Conservation (phyloP, 1,139 yeast genomes). For the Arxiozyma slooffiae region DNA sequence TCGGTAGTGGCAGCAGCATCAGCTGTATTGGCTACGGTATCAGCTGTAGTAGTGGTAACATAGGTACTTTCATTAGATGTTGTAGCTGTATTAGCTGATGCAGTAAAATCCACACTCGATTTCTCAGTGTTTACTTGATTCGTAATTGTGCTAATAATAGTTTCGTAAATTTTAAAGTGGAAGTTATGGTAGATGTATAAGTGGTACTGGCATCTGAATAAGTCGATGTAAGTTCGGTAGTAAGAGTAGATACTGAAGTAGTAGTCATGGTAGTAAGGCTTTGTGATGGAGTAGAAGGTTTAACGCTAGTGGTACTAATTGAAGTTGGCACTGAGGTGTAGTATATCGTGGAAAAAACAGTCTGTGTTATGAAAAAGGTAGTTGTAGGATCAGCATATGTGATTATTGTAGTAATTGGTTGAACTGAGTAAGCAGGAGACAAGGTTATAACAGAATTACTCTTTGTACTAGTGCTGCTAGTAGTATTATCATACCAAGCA, state of each 20-base stretch:
- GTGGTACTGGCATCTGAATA: constrained; percentile 1
- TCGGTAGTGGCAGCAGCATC: neutral
- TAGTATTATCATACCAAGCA: constrained; percentile 13
- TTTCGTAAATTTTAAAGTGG: constrained; percentile 13
- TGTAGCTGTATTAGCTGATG: no score
- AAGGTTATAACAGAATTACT: constrained; percentile 15
- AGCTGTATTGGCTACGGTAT: neutral
- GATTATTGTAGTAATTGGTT: constrained; percentile 11
- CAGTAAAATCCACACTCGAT: neutral
- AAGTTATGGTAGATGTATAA: constrained; percentile 11
- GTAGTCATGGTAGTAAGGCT: constrained; percentile 1
- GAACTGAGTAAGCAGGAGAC: constrained; percentile 14
- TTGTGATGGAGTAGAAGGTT: neutral
- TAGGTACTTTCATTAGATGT: no score
- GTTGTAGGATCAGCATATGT: constrained; percentile 16
- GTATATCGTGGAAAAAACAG: constrained; percentile 16
- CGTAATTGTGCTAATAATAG: constrained; percentile 8
- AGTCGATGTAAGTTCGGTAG: neutral
- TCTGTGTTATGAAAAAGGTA: constrained; percentile 17
- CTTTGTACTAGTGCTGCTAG: constrained; percentile 1
- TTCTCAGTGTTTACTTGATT: neutral
- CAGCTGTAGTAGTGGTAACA: no score
- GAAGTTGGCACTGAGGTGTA: neutral
- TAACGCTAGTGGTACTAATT: neutral
- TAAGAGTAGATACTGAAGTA: neutral